These are phyloP conservation scores for Leccinum olivaceopallidum DNA, from an alignment of 768 basidiomycete species.

Conservation along the genomic window DNA sequence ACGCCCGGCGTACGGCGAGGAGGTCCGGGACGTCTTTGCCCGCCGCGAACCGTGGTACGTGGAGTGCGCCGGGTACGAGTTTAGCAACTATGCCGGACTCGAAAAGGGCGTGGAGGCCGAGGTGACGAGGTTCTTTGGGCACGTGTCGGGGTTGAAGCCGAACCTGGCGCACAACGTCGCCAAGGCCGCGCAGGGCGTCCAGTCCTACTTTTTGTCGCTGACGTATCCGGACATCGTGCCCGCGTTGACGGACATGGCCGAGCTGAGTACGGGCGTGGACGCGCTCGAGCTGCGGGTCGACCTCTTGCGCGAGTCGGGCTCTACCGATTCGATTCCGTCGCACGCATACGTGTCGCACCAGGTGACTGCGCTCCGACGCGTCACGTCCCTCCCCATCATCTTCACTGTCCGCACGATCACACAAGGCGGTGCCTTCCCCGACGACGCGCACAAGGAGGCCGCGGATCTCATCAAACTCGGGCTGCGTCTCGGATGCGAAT, in stretches of 20 bases:
- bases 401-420: slow-evolving; percentile 87
- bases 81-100: slow-evolving; percentile 68
- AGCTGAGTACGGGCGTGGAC: slow-evolving; percentile 81
- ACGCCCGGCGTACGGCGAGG: slow-evolving; percentile 88
- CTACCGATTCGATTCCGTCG: slow-evolving; percentile 61
- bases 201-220: slow-evolving; percentile 92
- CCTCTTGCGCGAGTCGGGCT: slow-evolving; percentile 60
- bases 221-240: slow-evolving; percentile 87
- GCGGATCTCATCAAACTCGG: slow-evolving; percentile 77
- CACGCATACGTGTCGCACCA: slow-evolving; percentile 76
- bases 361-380: slow-evolving; percentile 73
- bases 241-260: slow-evolving; percentile 66
- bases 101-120: slow-evolving; percentile 47
- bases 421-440: slow-evolving; percentile 92
- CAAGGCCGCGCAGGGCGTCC: slow-evolving; percentile 40
- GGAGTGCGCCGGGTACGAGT: slow-evolving; percentile 80
- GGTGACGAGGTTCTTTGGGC: slow-evolving; percentile 82
- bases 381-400: slow-evolving; percentile 81
- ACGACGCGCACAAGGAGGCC: slow-evolving; percentile 68
- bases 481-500: slow-evolving; percentile 84
- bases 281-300: slow-evolving; percentile 96
- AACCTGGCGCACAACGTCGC: slow-evolving; percentile 60
- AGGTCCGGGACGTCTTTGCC: slow-evolving; percentile 78
- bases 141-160: slow-evolving; percentile 71
- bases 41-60: slow-evolving; percentile 86